Base-by-base conservation (phyloP, 306 rosid genomes). In the Prosopis cineraria region DNA sequence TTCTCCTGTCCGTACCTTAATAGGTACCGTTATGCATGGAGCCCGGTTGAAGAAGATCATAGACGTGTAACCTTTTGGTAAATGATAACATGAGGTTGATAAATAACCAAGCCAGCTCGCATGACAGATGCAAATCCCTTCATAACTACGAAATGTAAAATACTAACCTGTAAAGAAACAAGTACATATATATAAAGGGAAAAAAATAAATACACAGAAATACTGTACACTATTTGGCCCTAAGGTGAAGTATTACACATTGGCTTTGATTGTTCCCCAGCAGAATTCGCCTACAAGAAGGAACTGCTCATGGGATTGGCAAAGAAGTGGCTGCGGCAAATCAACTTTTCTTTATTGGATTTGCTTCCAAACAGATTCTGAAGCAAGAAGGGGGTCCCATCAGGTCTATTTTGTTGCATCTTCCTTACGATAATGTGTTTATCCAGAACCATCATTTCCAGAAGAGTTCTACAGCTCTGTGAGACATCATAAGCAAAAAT, bases 391-490 rank as follows among this genome's bases (percentile, higher is more conserved):
- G 97, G 91, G 10, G 82, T 74, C 10, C 79, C 90, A 22, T 45
- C 72, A 67, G 81, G 85, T 27, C 40, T 80, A 44, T 53, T 78
- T 80, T 93, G 97, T 70, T 79, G 88, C 90, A 95, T 91, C 87
- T 91, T 95, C 94, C 84, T 89, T 79, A 85, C 89, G 39, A 11
- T 56, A 25, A 95, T 82, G 85, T 89, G 93, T 68, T 85, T 86
- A 74, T 93, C 98, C 75, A 95, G 69, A 72, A 86, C 64, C 99
- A 95, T 91, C 89, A 89, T 59, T 84, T 92, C 97, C 86, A 95
- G 74, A 70, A 91, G 83, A 68, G 77, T 88, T 88, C 87, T 88
- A 78, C 97, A 93, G 85, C 89, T 95, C 99, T 93, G 93, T 70
- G 19, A 82, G 31, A 78, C 72, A 63, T 52, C 59, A 52, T 9